Conservation (phyloP, 495 filamentous ascomycete species). For the Annulohypoxylon maeteangense region DNA sequence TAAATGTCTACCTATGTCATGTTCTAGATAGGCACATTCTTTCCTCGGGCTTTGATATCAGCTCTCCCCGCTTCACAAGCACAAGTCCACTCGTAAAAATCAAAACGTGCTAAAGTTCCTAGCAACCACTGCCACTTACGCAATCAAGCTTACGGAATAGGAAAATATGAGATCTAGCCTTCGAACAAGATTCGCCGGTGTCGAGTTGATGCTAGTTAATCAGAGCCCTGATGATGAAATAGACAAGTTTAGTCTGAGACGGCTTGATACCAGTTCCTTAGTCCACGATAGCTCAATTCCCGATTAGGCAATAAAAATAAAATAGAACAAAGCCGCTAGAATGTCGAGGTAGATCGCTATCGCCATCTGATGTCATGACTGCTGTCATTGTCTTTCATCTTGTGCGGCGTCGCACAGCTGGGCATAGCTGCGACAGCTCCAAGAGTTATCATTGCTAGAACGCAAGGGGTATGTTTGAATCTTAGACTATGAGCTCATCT, state of each 20-base stretch:
- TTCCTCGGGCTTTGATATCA: constrained; percentile 17
- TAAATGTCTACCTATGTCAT: constrained; percentile 20
- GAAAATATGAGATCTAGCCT: constrained; percentile 26
- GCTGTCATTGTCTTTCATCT: constrained; percentile 1
- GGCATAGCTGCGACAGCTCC: constrained; percentile 12
- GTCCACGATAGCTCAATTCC: constrained; percentile 18
- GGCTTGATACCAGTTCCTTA: constrained; percentile 30
- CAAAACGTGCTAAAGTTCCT: background rate
- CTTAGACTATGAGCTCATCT: constrained; percentile 11
- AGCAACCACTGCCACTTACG: constrained; percentile 26
- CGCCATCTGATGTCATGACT: constrained; percentile 38
- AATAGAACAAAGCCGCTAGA: constrained; percentile 32
- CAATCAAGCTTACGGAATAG: constrained; percentile 25
- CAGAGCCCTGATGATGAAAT: constrained; percentile 38
- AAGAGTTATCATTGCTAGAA: background rate
- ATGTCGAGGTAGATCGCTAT: constrained; percentile 22
- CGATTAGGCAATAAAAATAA: constrained; percentile 38
- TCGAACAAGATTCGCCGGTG: background rate
- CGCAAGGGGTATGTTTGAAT: constrained; percentile 1
- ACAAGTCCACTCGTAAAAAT: no score
- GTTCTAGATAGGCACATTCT: constrained; percentile 1
- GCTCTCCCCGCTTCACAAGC: background rate
- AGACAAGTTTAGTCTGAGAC: constrained; percentile 17
- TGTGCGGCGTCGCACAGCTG: constrained; percentile 1
- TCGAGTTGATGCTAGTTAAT: constrained; percentile 16